Evolutionary conservation across 352 stramenopile species (phyloP).

Genomic region (Phytophthora sansomeana): DNA sequence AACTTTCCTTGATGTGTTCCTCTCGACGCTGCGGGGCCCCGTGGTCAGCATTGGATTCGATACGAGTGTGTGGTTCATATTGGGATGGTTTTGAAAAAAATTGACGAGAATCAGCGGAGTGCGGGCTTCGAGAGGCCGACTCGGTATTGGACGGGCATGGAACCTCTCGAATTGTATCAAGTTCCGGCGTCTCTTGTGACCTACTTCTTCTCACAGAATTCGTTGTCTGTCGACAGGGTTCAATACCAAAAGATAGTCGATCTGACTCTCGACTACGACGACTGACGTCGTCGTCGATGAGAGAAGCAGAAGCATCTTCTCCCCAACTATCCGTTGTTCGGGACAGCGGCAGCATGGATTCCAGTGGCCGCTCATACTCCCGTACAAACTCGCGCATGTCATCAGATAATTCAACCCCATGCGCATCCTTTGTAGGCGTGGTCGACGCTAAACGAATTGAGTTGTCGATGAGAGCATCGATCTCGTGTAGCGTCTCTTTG

Average conservation of each 20-base stretch:
- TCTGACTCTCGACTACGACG: slow-evolving; percentile 38
- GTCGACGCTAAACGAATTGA: slow-evolving; percentile 28
- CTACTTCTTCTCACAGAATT: slow-evolving; percentile 30
- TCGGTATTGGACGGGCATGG: slow-evolving; percentile 24
- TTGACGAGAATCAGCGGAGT: slow-evolving; percentile 6
- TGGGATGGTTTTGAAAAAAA: neutral
- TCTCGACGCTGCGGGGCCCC: neutral
- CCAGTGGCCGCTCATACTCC: slow-evolving; percentile 55
- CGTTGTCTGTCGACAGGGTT: slow-evolving; percentile 9
- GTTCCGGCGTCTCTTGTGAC: slow-evolving; percentile 41
- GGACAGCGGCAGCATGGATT: slow-evolving; percentile 63
- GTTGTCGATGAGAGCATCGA: slow-evolving; percentile 57
- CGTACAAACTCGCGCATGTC: slow-evolving; percentile 55
- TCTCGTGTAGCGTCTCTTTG: slow-evolving; percentile 56
- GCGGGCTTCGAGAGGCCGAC: slow-evolving; percentile 21
- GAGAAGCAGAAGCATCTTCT: slow-evolving; percentile 47
- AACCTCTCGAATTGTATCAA: slow-evolving; percentile 51
- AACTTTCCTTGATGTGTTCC: neutral
- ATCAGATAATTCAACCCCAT: slow-evolving; percentile 28
- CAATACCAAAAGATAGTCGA: slow-evolving; percentile 25
- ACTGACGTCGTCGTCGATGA: slow-evolving; percentile 39
- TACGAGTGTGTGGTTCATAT: neutral
- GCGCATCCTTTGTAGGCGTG: slow-evolving; percentile 13
- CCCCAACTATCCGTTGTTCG: slow-evolving; percentile 71
- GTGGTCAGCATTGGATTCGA: neutral